These are phyloP conservation scores for Termitomyces sp. DNA, from an alignment of 768 basidiomycete species.

Conservation along the genomic window DNA sequence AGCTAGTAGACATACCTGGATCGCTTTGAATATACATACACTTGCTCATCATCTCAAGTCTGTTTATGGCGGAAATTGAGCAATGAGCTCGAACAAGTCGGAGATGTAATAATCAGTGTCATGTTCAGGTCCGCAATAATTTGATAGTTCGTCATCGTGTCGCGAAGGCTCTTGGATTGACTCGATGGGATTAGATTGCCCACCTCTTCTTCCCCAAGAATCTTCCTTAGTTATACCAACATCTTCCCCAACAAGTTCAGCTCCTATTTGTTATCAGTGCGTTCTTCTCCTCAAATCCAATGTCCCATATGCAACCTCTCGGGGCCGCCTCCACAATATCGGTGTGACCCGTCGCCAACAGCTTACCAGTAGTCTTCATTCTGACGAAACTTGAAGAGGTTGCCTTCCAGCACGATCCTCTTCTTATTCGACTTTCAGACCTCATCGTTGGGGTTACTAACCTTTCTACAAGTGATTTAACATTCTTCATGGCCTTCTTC, in stretches of 20 bases:
- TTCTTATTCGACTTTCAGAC: constrained; percentile 44
- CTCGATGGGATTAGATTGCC: not conserved
- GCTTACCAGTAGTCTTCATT: constrained; percentile 35
- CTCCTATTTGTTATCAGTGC: constrained; percentile 51
- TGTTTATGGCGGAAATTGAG: too few species aligned
- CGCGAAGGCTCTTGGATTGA: too few species aligned
- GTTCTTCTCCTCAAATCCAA: constrained; percentile 50
- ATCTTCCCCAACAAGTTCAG: constrained; percentile 53
- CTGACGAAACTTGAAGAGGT: constrained; percentile 51
- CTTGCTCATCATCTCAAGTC: too few species aligned
- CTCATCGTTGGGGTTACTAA: constrained; percentile 43
- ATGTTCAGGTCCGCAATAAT: too few species aligned
- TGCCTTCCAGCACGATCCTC: constrained; percentile 52
- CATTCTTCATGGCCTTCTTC: constrained; percentile 32
- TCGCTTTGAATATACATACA: too few species aligned
- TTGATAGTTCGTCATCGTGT: too few species aligned
- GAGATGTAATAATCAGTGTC: too few species aligned
- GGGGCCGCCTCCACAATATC: constrained; percentile 55
- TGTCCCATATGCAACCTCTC: constrained; percentile 59
- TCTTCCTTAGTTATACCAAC: constrained; percentile 35
- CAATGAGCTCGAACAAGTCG: too few species aligned
- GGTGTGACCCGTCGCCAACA: constrained; percentile 45
- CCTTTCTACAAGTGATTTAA: constrained; percentile 52
- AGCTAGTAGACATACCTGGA: too few species aligned
- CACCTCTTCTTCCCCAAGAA: constrained; percentile 2